Conservation (phyloP, 441 rosid species). For the Isatis lusitanica region DNA sequence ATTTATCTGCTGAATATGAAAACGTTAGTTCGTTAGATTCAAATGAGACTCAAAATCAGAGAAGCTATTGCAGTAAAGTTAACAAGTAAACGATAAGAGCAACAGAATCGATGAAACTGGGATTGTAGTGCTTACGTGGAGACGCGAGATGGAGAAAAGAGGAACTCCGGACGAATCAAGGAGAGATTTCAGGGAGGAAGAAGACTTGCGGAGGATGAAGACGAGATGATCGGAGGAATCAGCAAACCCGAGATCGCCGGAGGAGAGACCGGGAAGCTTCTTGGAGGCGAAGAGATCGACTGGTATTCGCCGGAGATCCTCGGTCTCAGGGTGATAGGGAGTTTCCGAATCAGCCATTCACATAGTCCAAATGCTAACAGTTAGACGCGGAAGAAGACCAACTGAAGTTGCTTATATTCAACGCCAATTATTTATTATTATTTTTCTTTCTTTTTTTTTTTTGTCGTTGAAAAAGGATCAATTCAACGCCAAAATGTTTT, state of each 20-base stretch:
- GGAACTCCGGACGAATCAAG: slow-evolving; percentile 55
- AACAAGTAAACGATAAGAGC: neutral
- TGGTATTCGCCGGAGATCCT: slow-evolving; percentile 45
- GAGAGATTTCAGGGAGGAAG: slow-evolving; percentile 36
- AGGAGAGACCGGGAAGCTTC: slow-evolving; percentile 54
- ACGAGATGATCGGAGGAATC: slow-evolving; percentile 58
- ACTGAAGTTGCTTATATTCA: slow-evolving; percentile 11
- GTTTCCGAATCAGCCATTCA: slow-evolving; percentile 42
- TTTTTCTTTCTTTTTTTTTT: neutral
- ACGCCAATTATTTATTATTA: slow-evolving; percentile 1
- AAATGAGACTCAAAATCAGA: neutral
- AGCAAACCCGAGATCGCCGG: slow-evolving; percentile 59
- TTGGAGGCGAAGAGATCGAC: slow-evolving; percentile 72
- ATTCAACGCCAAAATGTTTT: neutral
- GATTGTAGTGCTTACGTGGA: slow-evolving; percentile 41
- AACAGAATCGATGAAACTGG: neutral
- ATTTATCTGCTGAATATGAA: neutral
- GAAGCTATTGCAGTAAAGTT: neutral
- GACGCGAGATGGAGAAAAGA: slow-evolving; percentile 48
- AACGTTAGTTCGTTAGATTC: too few relatives aligned
- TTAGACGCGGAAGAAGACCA: neutral
- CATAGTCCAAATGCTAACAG: neutral
- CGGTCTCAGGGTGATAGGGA: slow-evolving; percentile 31
- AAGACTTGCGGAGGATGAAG: slow-evolving; percentile 46
- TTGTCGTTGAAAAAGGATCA: neutral